Evolutionary conservation across 495 filamentous ascomycete species (phyloP).

Genomic region (Rhypophila decipiens): DNA sequence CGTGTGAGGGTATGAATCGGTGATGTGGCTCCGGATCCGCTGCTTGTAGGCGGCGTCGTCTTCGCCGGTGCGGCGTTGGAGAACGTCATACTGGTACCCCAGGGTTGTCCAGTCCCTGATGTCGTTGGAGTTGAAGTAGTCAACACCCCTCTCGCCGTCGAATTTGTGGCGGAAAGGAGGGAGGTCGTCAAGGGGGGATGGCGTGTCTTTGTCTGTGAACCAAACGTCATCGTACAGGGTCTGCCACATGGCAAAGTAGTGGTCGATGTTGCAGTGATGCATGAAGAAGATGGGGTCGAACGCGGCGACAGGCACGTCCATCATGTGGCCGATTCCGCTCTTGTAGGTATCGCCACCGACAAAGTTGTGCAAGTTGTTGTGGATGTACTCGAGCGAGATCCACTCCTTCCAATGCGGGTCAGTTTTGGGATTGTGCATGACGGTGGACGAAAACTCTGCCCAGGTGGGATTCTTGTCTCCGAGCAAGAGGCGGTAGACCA

Average conservation of each 20-base stretch:
- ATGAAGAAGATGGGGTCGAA: constrained; percentile 68
- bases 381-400: constrained; percentile 1
- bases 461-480: background rate
- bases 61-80: background rate
- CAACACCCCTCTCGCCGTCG: background rate
- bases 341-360: background rate
- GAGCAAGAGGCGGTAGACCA: background rate
- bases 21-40: constrained; percentile 1
- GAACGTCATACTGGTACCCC: constrained; percentile 4
- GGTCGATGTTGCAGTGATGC: constrained; percentile 57
- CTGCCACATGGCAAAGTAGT: constrained; percentile 63
- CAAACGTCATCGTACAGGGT: constrained; percentile 49
- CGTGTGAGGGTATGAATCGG: background rate
- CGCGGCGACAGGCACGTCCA: constrained; percentile 50
- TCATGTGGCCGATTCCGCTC: constrained; percentile 50
- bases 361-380: constrained; percentile 1
- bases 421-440: background rate
- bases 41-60: background rate
- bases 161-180: constrained; percentile 3
- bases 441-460: background rate
- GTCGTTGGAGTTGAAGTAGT: constrained; percentile 5
- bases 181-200: background rate
- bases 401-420: background rate
- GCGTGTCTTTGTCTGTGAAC: background rate
- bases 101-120: background rate